Percentiles rank a stretch among this genome's conserved stretches.
phyloP scores from a whole-genome alignment of 306 rosid species.

The Quercus wislizeni region DNA sequence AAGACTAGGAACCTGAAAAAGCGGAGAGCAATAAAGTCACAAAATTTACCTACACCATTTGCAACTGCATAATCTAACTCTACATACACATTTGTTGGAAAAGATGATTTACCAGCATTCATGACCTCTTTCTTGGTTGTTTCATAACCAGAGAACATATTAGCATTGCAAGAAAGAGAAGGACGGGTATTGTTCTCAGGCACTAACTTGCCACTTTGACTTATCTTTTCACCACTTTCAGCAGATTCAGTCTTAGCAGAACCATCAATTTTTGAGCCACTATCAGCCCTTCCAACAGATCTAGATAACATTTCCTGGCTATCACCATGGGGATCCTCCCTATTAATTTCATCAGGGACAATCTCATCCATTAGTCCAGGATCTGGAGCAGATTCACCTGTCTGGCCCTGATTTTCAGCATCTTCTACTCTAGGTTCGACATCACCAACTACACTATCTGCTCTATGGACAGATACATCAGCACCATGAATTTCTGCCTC shows the following conservation, averaged over 20 bases:
- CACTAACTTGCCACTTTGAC: constrained; percentile 65
- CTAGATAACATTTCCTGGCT: constrained; percentile 95
- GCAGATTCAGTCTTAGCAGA: constrained; percentile 93
- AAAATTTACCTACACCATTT: constrained; percentile 60
- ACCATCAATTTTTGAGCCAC: constrained; percentile 93
- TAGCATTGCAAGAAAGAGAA: constrained; percentile 75
- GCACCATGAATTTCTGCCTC: constrained; percentile 99
- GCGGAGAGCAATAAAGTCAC: constrained; percentile 1
- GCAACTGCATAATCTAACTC: constrained; percentile 56
- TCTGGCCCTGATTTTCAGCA: constrained; percentile 94
- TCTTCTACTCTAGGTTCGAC: constrained; percentile 89
- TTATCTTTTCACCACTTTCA: constrained; percentile 91
- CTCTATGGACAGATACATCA: constrained; percentile 88
- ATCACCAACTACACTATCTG: constrained; percentile 94
- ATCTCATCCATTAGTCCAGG: constrained; percentile 97
- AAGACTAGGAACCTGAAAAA: neutral
- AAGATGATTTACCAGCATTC: constrained; percentile 78
- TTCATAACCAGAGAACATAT: constrained; percentile 52
- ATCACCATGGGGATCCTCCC: constrained; percentile 90
- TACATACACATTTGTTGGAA: constrained; percentile 42
- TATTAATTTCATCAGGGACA: constrained; percentile 73
- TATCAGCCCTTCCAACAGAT: constrained; percentile 88
- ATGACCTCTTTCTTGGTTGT: constrained; percentile 57
- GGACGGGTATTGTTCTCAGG: constrained; percentile 58
- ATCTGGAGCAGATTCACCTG: constrained; percentile 89